Evolutionary conservation across 352 stramenopile genomes (phyloP), one percentile per base, ranked within the genome.

Genomic region (Phytophthora syringae): DNA sequence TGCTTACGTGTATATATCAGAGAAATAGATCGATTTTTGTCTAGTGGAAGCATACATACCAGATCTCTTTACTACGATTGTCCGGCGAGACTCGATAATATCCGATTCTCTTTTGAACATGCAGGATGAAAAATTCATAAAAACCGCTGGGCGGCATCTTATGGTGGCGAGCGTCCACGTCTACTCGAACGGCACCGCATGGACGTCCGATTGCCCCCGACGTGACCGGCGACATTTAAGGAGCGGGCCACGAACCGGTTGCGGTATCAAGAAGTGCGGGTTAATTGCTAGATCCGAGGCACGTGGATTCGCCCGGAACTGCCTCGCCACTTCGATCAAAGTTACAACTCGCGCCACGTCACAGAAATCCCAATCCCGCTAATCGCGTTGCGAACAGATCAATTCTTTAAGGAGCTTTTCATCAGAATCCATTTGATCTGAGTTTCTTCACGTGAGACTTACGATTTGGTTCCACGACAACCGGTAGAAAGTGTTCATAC

Each of bases 141-240:
- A n/a, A n/a, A n/a, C n/a, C n/a, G n/a, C n/a, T n/a, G n/a, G 27
- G 5, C 9, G 18, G 25, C 5, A 39, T 52, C 51, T 18, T 42
- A 56, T 63, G 60, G 60, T 21, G 43, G 20, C 20, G 28, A 27
- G 51, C 44, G 16, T 20, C 34, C 24, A 51, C 56, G 47, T 50
- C 44, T 28, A 50, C 15, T 40, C 47, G 57, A 64, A 45, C 45
- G 16, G 56, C 47, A 54, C 58, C 49, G 42, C 30, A 53, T 67
- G 42, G 42, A n/a, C 20, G 11, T 18, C 37, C 16, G 11, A 30
- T 9, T 24, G n/a, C n/a, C n/a, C n/a, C n/a, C n/a, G 28, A 50
- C 44, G 56, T 64, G 25, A 32, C 50, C 57, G 25, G 47, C 21
- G 57, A 64, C 45, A 58, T 64, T 64, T 58, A 36, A 28, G 25